phyloP scores from a whole-genome alignment of 345 rosid species.

The Euclidium syriacum region DNA sequence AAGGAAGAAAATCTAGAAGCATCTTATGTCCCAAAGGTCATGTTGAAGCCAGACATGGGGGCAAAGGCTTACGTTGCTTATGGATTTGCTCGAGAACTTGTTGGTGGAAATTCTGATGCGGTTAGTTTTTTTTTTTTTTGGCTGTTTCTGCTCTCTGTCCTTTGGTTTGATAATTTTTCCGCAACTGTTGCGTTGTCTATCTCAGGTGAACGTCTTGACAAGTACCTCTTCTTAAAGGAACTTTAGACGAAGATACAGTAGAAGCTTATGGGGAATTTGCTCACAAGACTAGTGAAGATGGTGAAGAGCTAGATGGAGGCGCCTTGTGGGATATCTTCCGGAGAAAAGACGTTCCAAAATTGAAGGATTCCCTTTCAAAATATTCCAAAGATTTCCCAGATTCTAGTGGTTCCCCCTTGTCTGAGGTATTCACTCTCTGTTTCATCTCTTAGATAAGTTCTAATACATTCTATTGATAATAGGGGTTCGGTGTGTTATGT shows the following conservation, averaged over 20 bases:
- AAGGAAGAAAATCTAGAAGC: no score
- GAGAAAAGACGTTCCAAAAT: slow-evolving; percentile 63
- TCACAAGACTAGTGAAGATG: not conserved
- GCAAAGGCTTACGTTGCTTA: slow-evolving; percentile 79
- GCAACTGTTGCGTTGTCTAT: not conserved
- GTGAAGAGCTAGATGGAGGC: slow-evolving; percentile 35
- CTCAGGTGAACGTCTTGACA: slow-evolving; percentile 64
- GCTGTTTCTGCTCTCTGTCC: no score
- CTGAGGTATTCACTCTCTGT: slow-evolving; percentile 36
- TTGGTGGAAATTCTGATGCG: slow-evolving; percentile 90
- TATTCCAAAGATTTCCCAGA: slow-evolving; percentile 77
- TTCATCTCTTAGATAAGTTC: no score
- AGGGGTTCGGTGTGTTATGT: no score
- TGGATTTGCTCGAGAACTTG: slow-evolving; percentile 62
- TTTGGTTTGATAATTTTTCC: not conserved
- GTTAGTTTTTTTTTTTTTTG: no score
- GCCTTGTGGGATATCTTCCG: slow-evolving; percentile 82
- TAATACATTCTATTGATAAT: no score
- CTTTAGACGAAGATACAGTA: slow-evolving; percentile 46
- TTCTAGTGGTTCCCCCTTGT: slow-evolving; percentile 44
- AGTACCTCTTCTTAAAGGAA: slow-evolving; percentile 39
- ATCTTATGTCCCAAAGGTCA: no score
- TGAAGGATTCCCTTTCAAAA: slow-evolving; percentile 52
- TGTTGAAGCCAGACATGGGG: slow-evolving; percentile 82
- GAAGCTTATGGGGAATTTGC: slow-evolving; percentile 53